Base-by-base conservation (phyloP, 805 yeast species). In the Yamadazyma ubonensis region DNA sequence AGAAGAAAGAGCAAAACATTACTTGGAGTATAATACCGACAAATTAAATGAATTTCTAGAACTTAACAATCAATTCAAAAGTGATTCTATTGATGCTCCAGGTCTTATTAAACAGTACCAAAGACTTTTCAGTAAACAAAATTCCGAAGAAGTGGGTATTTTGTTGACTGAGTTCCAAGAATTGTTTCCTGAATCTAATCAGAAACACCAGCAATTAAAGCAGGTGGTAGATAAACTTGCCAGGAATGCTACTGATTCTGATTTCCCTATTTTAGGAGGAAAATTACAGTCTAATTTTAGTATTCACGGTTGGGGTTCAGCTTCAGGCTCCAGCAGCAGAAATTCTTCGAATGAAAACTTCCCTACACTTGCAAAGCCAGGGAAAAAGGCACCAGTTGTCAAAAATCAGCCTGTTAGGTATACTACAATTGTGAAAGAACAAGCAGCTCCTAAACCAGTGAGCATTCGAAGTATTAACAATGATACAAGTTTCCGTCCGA, bases 1-100 rank as follows among this genome's bases (percentile, higher is more conserved):
- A 20, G 91, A 85, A 46, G 95, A 87, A 57, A 71, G 96, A 54
- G 96, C 96, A 1, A 81, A 83, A 55, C 89, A 85, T 57, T 86
- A 87, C 55, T 61, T 86, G 38, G 71, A 77, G 37, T 79, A 82
- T 49, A 70, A 80, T 20, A 58, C 58, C 9, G 57, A 61, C 5
- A 67, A 67, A 6, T 68, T 81, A 46, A 65, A 66, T 6, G 54
- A 63, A 37, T 88, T 87, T 57, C 55, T 61, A 18, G 58, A 61
- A 1, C 44, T 76, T 10, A 84, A 82, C 51, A 62, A 62, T 14
- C 54, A 63, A 8, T 86, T 65, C 53, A 67, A 70, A 27, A 58
- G 70, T 20, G 70, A 70, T 29, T 61, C 65, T 15, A 48, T 83
- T 1, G 57, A 71, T 5, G 81, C 83, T 0, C 46, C 55, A 3